A percentile compares a stretch with the other conserved stretches of the same genome.
Evolutionary conservation across 2,329 filamentous ascomycete genomes (phyloP).

Genomic region (Cytospora piceae): DNA sequence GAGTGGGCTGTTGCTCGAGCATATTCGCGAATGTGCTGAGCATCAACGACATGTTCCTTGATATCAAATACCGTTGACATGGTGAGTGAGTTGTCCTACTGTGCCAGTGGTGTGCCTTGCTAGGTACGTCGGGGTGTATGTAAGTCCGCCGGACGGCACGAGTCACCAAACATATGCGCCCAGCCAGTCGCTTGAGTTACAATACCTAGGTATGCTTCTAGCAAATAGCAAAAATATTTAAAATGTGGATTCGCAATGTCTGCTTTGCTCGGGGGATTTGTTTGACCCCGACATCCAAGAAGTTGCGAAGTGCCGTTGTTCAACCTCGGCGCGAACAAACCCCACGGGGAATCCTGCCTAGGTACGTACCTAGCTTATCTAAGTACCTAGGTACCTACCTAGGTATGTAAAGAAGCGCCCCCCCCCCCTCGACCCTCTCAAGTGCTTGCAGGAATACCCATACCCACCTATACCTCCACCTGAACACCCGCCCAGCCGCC

Average conservation of each 20-base stretch:
- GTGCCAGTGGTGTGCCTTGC: neutral
- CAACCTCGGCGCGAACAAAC: constrained; percentile 19
- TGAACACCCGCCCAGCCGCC: no score
- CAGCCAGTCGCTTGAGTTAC: no score
- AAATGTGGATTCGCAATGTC: no score
- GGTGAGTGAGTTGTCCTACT: constrained; percentile 11
- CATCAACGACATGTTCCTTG: constrained; percentile 73
- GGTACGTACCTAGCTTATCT: no score
- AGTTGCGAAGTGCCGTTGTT: constrained; percentile 8
- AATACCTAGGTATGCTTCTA: no score
- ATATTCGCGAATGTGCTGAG: constrained; percentile 83
- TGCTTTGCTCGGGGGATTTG: constrained; percentile 3
- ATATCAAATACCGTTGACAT: constrained; percentile 60
- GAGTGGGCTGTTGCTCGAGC: constrained; percentile 70
- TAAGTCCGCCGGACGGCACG: neutral
- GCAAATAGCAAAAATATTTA: no score
- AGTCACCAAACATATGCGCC: neutral
- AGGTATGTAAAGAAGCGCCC: no score
- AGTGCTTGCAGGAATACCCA: neutral
- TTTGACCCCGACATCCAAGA: constrained; percentile 2
- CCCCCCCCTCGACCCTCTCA: neutral
- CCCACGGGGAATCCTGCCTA: constrained; percentile 2
- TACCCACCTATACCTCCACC: no score
- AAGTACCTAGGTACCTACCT: no score
- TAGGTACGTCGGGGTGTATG: neutral